phyloP scores from a whole-genome alignment of 306 rosid species.

The Cucumis sativus region Cucumber_9930_V3 NC_026657.2:37934001-37934500 shows the following conservation, averaged over 20 bases:
- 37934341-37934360: too few species aligned
- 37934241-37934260: slow-evolving; percentile 92
- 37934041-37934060: too few species aligned
- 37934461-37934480: too few species aligned
- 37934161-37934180: slow-evolving; percentile 41
- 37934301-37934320: slow-evolving; percentile 12
- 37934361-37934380: too few species aligned
- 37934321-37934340: too few species aligned
- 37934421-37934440: too few species aligned
- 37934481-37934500: too few species aligned
- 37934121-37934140: slow-evolving; percentile 61
- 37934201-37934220: slow-evolving; percentile 91
- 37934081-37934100: background rate
- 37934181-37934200: slow-evolving; percentile 69
- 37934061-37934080: background rate
- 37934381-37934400: too few species aligned
- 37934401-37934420: too few species aligned
- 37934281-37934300: background rate
- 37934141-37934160: slow-evolving; percentile 37
- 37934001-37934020: too few species aligned
- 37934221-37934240: slow-evolving; percentile 75
- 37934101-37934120: background rate
- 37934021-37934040: too few species aligned
- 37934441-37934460: too few species aligned
- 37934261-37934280: background rate